Base-by-base conservation (phyloP, 441 rosid species). In the Pelargonium myrrhifolium region DNA sequence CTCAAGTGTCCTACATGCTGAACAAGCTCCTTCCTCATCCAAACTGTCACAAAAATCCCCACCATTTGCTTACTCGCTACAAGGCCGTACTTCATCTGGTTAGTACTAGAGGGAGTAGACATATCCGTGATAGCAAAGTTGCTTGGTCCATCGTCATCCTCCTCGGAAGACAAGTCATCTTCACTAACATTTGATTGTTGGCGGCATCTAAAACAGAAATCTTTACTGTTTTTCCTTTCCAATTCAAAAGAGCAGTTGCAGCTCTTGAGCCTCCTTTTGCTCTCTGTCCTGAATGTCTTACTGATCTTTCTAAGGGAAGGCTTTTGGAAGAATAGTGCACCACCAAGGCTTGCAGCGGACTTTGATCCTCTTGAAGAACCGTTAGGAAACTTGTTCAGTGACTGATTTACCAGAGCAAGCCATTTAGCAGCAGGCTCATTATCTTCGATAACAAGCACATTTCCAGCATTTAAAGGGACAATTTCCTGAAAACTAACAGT, bases 21-120 rank as follows among this genome's bases (percentile, higher is more conserved):
- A 64, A 86, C 81, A 66, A 86, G 87, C 70, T 86, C 90, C 14
- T 78, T 84, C 70, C 82, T 80, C 86, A 84, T 83, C 93, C 93
- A 87, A 22, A 87, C 83, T 6, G 87, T 84, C 65, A 84, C 81
- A 68, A 87, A 86, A 72, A 87, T 86, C 58, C 93, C 93, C 35
- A 87, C 93, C 93, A 87, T 87, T 81, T 85, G 89, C 76, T 86
- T 87, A 69, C 86, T 81, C 35, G 87, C 84, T 12, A 87, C 83
- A 10, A 86, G 83, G 20, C 93, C 70, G 53, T 80, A 87, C 75
- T 81, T 85, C 81, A 79, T 84, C 67, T 81, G 77, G 79, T 71
- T 81, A 42, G 67, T 69, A 64, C 20, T 37, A 35, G n/a, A 68
- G 73, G 42, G 37, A 65, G 71, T 69, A 64, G 66, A 60, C 65